Evolutionary conservation across 345 rosid species (phyloP).

Genomic region (Eucalyptus paniculata): DNA sequence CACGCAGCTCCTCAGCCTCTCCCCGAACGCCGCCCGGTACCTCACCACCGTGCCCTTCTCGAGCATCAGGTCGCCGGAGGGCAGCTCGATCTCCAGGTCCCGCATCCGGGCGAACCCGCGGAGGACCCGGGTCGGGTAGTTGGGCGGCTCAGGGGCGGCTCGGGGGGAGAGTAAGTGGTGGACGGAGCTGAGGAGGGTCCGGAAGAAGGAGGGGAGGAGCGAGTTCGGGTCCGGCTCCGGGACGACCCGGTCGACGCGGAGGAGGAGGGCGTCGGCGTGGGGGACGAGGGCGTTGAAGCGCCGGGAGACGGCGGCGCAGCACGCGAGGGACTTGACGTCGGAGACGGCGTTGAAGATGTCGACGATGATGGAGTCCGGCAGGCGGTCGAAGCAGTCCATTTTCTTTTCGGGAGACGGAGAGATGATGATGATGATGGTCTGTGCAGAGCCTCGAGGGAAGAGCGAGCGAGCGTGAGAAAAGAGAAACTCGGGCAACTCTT

Average conservation of each 20-base stretch:
- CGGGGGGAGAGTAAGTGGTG: conserved; percentile 7
- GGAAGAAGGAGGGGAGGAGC: conserved; percentile 1
- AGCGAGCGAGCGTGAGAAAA: background rate
- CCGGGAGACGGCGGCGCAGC: conserved; percentile 36
- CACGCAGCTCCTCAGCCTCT: conserved; percentile 18
- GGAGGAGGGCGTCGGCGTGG: conserved; percentile 21
- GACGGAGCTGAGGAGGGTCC: conserved; percentile 7
- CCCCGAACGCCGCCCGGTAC: conserved; percentile 33
- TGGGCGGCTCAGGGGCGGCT: background rate
- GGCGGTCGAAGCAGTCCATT: conserved; percentile 34
- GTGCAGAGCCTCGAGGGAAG: background rate
- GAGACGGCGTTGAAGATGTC: conserved; percentile 28
- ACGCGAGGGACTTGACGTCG: conserved; percentile 29
- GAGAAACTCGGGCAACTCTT: background rate
- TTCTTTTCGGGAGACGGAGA: background rate
- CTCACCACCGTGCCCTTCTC: conserved; percentile 13
- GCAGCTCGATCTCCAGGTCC: conserved; percentile 25
- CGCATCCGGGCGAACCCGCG: conserved; percentile 21
- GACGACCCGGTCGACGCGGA: conserved; percentile 37
- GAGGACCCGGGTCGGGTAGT: conserved; percentile 13
- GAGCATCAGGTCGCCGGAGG: conserved; percentile 17
- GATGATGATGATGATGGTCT: background rate
- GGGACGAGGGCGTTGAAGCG: conserved; percentile 37
- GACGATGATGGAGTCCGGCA: conserved; percentile 33
- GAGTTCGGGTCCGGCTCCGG: conserved; percentile 6